Conservation (phyloP, 345 rosid species). For the Camelina sativa region DNA sequence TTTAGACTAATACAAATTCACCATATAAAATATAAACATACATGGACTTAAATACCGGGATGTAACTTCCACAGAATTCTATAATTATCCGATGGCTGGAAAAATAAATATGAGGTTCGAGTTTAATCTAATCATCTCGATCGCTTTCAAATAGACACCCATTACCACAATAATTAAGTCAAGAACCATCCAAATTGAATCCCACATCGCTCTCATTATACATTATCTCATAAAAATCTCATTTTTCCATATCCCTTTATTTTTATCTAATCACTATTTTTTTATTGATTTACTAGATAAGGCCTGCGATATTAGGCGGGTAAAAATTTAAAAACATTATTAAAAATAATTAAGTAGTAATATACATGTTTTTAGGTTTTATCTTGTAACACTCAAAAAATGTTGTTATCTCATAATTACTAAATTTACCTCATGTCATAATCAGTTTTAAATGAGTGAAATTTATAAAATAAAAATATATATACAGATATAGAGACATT, state of each 20-base stretch:
- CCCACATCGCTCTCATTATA: background rate
- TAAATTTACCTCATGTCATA: too few relatives aligned
- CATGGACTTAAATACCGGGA: background rate
- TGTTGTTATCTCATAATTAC: too few relatives aligned
- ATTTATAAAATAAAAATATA: too few relatives aligned
- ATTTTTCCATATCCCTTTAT: background rate
- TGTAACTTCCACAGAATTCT: background rate
- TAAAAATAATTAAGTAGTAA: too few relatives aligned
- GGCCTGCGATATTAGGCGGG: too few relatives aligned
- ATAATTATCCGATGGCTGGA: background rate
- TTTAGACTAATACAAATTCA: background rate
- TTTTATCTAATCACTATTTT: background rate
- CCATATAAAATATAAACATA: background rate
- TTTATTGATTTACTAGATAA: background rate
- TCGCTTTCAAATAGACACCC: conserved; percentile 15
- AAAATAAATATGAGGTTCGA: background rate
- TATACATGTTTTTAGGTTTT: too few relatives aligned
- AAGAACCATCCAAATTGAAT: conserved; percentile 24
- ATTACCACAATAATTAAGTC: background rate
- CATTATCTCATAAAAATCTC: background rate
- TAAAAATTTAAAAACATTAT: too few relatives aligned
- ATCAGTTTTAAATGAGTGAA: too few relatives aligned
- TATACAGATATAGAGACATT: too few relatives aligned
- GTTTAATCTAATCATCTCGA: conserved; percentile 1
- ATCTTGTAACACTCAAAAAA: too few relatives aligned